These are phyloP conservation scores for Zygosaccharomyces pseudobailii DNA, from an alignment of 1,139 yeast species.

Conservation along the genomic window DNA sequence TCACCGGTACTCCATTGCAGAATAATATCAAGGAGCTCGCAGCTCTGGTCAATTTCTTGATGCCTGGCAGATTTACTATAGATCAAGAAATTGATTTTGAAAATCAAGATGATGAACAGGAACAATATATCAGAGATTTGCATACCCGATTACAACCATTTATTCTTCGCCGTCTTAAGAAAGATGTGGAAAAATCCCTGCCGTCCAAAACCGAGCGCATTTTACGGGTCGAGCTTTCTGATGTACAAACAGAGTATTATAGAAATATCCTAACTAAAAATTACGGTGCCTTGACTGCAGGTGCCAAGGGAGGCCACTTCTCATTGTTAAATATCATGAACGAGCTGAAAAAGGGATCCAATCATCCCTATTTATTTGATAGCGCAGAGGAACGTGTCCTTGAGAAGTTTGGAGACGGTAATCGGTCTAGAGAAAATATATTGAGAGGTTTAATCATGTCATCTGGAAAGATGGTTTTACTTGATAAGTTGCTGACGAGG, in stretches of 20 bases:
- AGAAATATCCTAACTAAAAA: slow-evolving; percentile 88
- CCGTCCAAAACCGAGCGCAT: slow-evolving; percentile 96
- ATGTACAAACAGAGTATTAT: slow-evolving; percentile 91
- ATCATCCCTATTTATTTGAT: slow-evolving; percentile 93
- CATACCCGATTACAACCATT: slow-evolving; percentile 86
- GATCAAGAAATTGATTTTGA: slow-evolving; percentile 96
- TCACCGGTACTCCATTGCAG: slow-evolving; percentile 97
- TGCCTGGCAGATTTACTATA: slow-evolving; percentile 89
- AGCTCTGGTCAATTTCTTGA: slow-evolving; percentile 86
- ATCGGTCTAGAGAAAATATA: slow-evolving; percentile 65
- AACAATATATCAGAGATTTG: slow-evolving; percentile 76
- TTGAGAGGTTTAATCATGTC: slow-evolving; percentile 93
- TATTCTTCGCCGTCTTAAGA: slow-evolving; percentile 85
- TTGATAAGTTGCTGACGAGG: slow-evolving; percentile 82
- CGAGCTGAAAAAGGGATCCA: slow-evolving; percentile 92
- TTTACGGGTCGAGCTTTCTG: slow-evolving; percentile 89
- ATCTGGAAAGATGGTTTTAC: slow-evolving; percentile 93
- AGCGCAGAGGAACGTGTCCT: slow-evolving; percentile 86
- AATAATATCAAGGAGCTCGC: slow-evolving; percentile 94
- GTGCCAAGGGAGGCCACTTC: slow-evolving; percentile 73
- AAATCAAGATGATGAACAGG: slow-evolving; percentile 80
- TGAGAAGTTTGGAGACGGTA: slow-evolving; percentile 54
- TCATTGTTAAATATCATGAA: slow-evolving; percentile 89
- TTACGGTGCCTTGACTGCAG: slow-evolving; percentile 85
- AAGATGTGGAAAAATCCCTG: slow-evolving; percentile 93